Percentiles rank a stretch among this genome's conserved stretches.
phyloP scores from a whole-genome alignment of 2,329 filamentous ascomycete genomes.

The Laburnicola sp. region DNA sequence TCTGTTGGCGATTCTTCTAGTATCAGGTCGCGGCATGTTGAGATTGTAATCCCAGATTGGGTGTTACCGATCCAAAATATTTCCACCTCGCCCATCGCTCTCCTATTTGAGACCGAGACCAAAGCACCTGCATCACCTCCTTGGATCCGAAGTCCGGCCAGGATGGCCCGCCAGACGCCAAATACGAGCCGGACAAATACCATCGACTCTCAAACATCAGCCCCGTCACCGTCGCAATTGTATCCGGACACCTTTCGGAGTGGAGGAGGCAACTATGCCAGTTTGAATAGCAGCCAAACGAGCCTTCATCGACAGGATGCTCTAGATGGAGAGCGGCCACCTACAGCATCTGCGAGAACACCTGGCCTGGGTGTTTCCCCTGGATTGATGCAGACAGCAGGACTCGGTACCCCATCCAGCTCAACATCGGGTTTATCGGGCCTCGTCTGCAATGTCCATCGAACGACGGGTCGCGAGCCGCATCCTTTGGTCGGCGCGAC shows the following conservation, averaged over 20 bases:
- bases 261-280: conserved; percentile 43
- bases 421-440: conserved; percentile 65
- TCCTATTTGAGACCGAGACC: conserved; percentile 25
- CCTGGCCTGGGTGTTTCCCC: conserved; percentile 49
- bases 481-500: conserved; percentile 91
- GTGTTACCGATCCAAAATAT: conserved; percentile 48
- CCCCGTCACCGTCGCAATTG: conserved; percentile 49
- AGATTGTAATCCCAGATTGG: conserved; percentile 53
- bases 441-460: conserved; percentile 69
- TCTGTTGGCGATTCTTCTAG: conserved; percentile 36
- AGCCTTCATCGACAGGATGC: conserved; percentile 50
- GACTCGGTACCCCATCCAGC: conserved; percentile 43
- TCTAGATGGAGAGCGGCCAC: conserved; percentile 47
- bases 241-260: conserved; percentile 41
- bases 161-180: conserved; percentile 50
- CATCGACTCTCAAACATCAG: conserved; percentile 52
- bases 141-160: conserved; percentile 35
- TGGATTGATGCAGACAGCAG: conserved; percentile 41
- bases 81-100: conserved; percentile 38
- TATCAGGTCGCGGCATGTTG: conserved; percentile 51
- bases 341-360: conserved; percentile 38
- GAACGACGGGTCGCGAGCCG: conserved; percentile 89
- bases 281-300: conserved; percentile 52
- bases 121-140: conserved; percentile 24
- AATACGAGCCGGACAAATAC: conserved; percentile 51